Evolutionary conservation across 139 green algal species (phyloP), one percentile per base, ranked within the genome.

Genomic region (Gonium pectorale): DNA sequence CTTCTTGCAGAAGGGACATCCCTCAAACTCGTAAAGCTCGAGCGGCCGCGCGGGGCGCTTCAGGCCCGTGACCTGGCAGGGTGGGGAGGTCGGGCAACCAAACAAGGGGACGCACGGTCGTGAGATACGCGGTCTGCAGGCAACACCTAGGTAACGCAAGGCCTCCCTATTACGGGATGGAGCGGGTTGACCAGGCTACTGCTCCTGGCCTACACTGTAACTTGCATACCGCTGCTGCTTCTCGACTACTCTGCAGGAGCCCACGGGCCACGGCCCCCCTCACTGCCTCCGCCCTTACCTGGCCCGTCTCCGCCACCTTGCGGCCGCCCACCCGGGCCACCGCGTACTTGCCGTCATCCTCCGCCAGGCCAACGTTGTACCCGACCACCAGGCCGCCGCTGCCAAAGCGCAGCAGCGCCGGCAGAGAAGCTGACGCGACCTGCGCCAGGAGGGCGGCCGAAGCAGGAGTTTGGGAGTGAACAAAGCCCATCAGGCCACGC

Each of bases 1-100:
- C 87, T 95, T 95, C 64, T 90, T 92, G 91, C 94, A 97, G 87
- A 96, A 97, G 35, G 94, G 94, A 80, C 94, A 97, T 17, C 79
- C 87, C 70, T 94, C 87, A 60, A 95, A 97, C 86, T 97, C 94
- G 66, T 95, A 97, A 22, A 96, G 78, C 87, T 91, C 86, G 31
- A 96, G 81, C 0, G 90, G 83, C 86, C 92, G 56, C 1, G 31
- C 89, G 1, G 93, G 93, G 1, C 92, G 81, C 67, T 79, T 85
- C 64, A 93, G 91, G 33, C 21, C 68, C 8, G 56, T 7, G 11
- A 94, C 82, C 75, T 92, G 46, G 21, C 17, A 27, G 54, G 7
- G n/a, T 6, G 19, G 54, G 54, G 54, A 27, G 6, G 21, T 27
- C 54, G 22, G 54, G 22, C n/a, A n/a, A n/a, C n/a, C n/a, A n/a